These are phyloP conservation scores for Aspergillus bombycis DNA, from an alignment of 2,329 filamentous ascomycete genomes.

Conservation along the genomic window DNA sequence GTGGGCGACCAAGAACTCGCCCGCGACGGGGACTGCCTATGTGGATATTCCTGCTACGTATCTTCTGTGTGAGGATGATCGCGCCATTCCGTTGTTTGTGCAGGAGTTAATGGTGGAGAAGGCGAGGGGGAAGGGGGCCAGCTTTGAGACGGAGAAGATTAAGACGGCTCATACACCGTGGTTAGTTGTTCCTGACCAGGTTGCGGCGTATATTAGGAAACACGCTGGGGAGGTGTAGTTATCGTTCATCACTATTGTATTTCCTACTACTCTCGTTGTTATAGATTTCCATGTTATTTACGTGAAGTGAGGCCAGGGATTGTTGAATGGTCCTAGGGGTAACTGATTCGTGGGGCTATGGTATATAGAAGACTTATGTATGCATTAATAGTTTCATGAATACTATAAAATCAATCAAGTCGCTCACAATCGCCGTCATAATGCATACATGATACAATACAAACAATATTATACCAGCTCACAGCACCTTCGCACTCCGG, in stretches of 20 bases:
- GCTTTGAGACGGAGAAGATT: slow-evolving; percentile 34
- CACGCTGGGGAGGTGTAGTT: slow-evolving; percentile 12
- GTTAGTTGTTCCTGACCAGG: slow-evolving; percentile 28
- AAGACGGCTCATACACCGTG: slow-evolving; percentile 34
- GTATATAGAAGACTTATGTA: neutral
- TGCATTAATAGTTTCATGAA: neutral
- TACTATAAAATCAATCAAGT: neutral
- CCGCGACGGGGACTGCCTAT: slow-evolving; percentile 32
- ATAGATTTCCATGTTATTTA: neutral
- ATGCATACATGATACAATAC: slow-evolving; percentile 5
- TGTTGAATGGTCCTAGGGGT: neutral
- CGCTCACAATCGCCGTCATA: neutral
- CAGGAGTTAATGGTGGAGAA: slow-evolving; percentile 38
- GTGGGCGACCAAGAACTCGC: slow-evolving; percentile 31
- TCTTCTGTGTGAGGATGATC: slow-evolving; percentile 35
- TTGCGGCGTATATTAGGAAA: slow-evolving; percentile 23
- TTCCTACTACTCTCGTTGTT: neutral
- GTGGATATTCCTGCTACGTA: slow-evolving; percentile 29
- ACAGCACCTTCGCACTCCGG: neutral
- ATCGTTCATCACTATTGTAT: neutral
- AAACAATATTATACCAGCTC: neutral
- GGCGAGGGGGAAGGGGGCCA: slow-evolving; percentile 28
- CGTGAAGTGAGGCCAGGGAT: too few species aligned
- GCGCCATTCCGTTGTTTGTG: slow-evolving; percentile 32
- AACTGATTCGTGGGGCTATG: too few species aligned